Percentiles rank a stretch among this genome's conserved stretches.
Evolutionary conservation across 306 rosid genomes (phyloP).

Genomic region (Sindora glabra): DNA sequence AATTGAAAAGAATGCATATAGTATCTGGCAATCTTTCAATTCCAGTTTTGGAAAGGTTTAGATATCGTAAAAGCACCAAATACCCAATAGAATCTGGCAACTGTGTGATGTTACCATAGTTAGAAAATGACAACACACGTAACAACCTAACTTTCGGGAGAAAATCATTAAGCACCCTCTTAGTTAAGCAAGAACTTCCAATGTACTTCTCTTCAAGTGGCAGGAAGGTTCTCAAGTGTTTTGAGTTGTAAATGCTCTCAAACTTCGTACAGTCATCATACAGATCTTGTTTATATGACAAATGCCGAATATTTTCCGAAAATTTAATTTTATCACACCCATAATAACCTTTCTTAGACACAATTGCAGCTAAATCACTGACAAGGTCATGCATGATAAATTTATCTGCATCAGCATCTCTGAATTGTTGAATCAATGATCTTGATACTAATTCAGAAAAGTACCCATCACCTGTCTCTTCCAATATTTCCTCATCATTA

Average conservation of each 20-base stretch:
- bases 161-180: neutral
- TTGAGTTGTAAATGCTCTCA: neutral
- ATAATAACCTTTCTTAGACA: neutral
- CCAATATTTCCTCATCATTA: neutral
- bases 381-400: slow-evolving; percentile 28
- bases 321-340: neutral
- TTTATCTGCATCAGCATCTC: neutral
- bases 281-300: neutral
- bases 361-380: slow-evolving; percentile 4
- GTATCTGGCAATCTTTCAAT: neutral
- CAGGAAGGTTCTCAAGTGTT: neutral
- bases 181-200: neutral
- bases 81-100: neutral
- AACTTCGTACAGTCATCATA: neutral
- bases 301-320: slow-evolving; percentile 7
- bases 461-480: slow-evolving; percentile 12
- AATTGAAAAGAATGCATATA: neutral
- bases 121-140: neutral
- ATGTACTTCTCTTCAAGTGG: neutral
- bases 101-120: neutral
- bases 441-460: slow-evolving; percentile 14
- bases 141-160: neutral
- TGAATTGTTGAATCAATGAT: slow-evolving; percentile 9
- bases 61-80: slow-evolving; percentile 5
- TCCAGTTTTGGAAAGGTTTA: neutral